Percentiles rank a stretch among this genome's conserved stretches.
Conservation (phyloP, 352 stramenopile species). For the Globisporangium ultimum region DNA sequence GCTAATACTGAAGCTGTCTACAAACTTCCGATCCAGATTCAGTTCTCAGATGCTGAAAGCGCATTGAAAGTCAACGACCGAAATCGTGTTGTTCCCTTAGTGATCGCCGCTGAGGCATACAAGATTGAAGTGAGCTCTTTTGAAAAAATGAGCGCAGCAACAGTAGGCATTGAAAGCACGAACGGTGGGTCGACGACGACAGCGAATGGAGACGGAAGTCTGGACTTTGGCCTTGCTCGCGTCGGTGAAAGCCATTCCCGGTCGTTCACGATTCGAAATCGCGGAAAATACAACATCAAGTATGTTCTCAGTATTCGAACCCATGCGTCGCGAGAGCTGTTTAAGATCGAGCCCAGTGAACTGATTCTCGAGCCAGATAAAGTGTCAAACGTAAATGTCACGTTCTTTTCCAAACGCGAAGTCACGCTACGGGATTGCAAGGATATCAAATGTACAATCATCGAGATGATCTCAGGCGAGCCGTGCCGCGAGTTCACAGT, state of each 20-base stretch:
- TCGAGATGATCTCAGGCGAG: constrained; percentile 91
- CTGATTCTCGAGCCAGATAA: constrained; percentile 76
- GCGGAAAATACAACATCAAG: constrained; percentile 93
- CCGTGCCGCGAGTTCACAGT: constrained; percentile 87
- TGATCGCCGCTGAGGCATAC: constrained; percentile 85
- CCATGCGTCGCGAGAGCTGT: constrained; percentile 49
- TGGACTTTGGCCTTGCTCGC: constrained; percentile 92
- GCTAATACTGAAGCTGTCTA: constrained; percentile 70
- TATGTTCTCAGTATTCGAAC: constrained; percentile 71
- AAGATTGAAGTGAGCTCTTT: constrained; percentile 89
- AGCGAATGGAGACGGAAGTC: constrained; percentile 43
- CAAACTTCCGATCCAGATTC: constrained; percentile 50
- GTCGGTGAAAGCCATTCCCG: constrained; percentile 85
- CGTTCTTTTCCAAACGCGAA: constrained; percentile 77
- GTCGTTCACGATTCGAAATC: constrained; percentile 87
- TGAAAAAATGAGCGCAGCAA: constrained; percentile 36
- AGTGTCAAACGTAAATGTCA: constrained; percentile 64
- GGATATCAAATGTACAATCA: constrained; percentile 91
- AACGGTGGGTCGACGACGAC: constrained; percentile 9
- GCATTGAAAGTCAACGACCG: constrained; percentile 42
- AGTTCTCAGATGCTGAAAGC: constrained; percentile 84
- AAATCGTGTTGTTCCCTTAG: constrained; percentile 27
- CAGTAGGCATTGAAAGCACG: constrained; percentile 7
- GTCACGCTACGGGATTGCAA: constrained; percentile 87
- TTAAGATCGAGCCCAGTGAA: constrained; percentile 79